These are phyloP conservation scores for Colletotrichum sp. DNA, from an alignment of 2,329 filamentous ascomycete species.

Conservation along the genomic window DNA sequence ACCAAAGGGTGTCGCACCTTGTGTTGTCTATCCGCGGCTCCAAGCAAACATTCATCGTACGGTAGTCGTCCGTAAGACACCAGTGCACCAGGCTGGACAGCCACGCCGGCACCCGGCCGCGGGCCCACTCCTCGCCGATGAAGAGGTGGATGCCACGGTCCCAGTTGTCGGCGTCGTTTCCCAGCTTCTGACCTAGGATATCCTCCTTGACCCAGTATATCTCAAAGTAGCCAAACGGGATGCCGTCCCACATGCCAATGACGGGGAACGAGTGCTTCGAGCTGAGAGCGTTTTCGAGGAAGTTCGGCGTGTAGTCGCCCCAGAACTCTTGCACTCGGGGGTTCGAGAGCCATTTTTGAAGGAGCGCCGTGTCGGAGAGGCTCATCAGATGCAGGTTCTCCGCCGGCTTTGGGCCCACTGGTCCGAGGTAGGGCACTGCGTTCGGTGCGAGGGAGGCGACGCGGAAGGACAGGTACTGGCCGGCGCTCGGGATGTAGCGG, in stretches of 20 bases:
- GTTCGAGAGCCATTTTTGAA: constrained; percentile 89
- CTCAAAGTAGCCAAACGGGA: constrained; percentile 97
- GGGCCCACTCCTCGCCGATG: constrained; percentile 89
- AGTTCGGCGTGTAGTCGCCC: constrained; percentile 70
- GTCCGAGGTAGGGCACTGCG: constrained; percentile 69
- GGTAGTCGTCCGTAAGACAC: constrained; percentile 76
- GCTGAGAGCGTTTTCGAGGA: constrained; percentile 69
- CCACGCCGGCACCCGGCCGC: constrained; percentile 84
- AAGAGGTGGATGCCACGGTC: constrained; percentile 89
- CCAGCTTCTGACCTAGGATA: constrained; percentile 71
- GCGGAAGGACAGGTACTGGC: constrained; percentile 87
- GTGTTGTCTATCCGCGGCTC: constrained; percentile 92
- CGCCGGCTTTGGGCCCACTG: constrained; percentile 46
- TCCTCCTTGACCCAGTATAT: constrained; percentile 99
- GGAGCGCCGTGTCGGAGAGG: constrained; percentile 60
- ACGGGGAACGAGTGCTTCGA: constrained; percentile 84
- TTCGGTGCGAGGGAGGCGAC: constrained; percentile 74
- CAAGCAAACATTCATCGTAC: constrained; percentile 83
- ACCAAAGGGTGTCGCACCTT: constrained; percentile 62
- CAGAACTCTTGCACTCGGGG: constrained; percentile 86
- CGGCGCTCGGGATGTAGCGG: constrained; percentile 81
- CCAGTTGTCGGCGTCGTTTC: constrained; percentile 73
- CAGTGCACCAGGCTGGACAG: constrained; percentile 87
- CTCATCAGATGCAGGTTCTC: constrained; percentile 44
- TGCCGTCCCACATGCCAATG: constrained; percentile 92